Conservation (phyloP, 139 green algal species). For the Eudorina sp. region DNA sequence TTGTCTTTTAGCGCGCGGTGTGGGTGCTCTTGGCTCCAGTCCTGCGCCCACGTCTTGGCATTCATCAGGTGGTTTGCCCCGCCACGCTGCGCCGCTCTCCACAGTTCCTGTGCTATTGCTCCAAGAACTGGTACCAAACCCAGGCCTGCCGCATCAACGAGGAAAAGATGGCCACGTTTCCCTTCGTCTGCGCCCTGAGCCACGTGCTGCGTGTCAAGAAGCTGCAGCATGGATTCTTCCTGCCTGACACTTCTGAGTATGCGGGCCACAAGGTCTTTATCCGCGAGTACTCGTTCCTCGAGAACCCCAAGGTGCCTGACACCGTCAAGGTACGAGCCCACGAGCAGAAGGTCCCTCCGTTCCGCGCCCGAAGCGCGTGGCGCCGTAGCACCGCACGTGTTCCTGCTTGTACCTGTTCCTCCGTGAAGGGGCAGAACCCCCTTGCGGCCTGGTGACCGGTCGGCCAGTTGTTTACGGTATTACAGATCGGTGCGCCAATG, state of each 20-base stretch:
- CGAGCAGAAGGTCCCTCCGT: no score
- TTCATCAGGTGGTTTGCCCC: no score
- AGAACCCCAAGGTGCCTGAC: conserved; percentile 49
- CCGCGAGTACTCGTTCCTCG: conserved; percentile 50
- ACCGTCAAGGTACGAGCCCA: conserved; percentile 45
- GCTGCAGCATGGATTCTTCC: conserved; percentile 6
- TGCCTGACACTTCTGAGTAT: conserved; percentile 25
- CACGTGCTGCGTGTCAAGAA: conserved; percentile 35
- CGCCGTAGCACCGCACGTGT: no score
- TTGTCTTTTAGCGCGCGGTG: no score
- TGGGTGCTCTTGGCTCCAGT: no score
- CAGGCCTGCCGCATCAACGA: conserved; percentile 54
- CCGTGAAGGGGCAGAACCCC: no score
- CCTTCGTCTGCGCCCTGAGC: conserved; percentile 50
- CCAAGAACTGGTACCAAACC: conserved; percentile 62
- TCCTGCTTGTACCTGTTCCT: no score
- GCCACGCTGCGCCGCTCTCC: neutral
- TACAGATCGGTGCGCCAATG: no score
- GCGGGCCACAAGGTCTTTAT: conserved; percentile 19
- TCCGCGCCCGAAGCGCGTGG: no score
- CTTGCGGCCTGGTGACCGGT: no score
- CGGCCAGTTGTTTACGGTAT: no score
- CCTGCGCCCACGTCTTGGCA: no score
- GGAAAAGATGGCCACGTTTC: conserved; percentile 37
- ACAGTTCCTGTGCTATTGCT: conserved; percentile 57